Evolutionary conservation across 1,284 basidiomycete species (phyloP).

Genomic region (Sutorius eximius): DNA sequence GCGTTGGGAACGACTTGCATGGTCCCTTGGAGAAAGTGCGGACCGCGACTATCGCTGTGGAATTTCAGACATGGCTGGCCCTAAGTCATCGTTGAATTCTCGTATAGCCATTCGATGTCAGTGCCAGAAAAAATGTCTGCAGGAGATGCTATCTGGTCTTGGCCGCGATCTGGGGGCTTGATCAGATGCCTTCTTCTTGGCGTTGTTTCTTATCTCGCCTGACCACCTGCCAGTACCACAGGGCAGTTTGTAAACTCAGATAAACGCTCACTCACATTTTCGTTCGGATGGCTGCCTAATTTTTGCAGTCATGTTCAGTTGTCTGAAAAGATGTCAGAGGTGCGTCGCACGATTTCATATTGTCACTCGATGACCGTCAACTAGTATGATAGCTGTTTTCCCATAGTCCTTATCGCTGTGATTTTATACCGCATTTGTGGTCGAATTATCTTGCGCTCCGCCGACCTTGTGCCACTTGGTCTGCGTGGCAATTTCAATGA

Average conservation of each 20-base stretch:
- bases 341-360: background rate
- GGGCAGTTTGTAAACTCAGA: background rate
- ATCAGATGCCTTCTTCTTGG: background rate
- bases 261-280: background rate
- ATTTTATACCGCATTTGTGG: background rate
- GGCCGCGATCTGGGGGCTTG: background rate
- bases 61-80: no score
- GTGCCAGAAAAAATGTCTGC: background rate
- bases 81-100: no score
- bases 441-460: background rate
- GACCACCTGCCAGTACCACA: background rate
- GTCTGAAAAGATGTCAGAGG: background rate
- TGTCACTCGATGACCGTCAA: background rate
- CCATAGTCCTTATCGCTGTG: slow-evolving; percentile 8
- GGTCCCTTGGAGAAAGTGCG: background rate
- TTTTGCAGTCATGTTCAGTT: background rate
- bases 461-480: background rate
- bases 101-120: no score
- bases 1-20: background rate
- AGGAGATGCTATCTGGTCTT: background rate
- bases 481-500: no score
- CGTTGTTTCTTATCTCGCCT: slow-evolving; percentile 3
- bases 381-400: slow-evolving; percentile 4
- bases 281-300: no score
- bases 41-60: background rate